Percentiles rank a stretch among this genome's conserved stretches.
phyloP scores from a whole-genome alignment of 2,329 filamentous ascomycete genomes.

The Talaromyces marneffei region DNA sequence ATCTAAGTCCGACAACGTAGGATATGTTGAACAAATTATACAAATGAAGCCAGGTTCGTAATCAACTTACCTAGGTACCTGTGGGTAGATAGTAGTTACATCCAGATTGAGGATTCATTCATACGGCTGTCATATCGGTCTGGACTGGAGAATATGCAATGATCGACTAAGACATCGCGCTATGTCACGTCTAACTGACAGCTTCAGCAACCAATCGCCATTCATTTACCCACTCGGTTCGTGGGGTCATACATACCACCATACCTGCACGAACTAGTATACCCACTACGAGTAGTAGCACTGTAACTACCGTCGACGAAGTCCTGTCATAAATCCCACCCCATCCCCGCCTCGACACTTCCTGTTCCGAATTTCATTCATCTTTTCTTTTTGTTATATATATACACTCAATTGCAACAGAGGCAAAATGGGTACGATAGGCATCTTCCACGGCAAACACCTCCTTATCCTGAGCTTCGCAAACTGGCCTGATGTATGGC shows the following conservation, averaged over 20 bases:
- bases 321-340: background rate
- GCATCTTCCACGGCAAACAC: background rate
- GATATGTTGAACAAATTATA: no score
- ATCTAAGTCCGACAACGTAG: no score
- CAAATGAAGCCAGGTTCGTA: no score
- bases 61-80: no score
- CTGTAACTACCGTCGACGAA: no score
- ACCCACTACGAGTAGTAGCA: no score
- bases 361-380: background rate
- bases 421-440: slow-evolving; percentile 6
- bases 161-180: background rate
- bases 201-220: slow-evolving; percentile 6
- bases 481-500: slow-evolving; percentile 10
- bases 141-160: background rate
- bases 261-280: background rate
- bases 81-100: no score
- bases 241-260: background rate
- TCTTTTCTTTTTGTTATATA: background rate
- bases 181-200: background rate
- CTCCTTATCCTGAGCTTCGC: slow-evolving; percentile 7
- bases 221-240: background rate
- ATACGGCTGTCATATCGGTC: no score
- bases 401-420: background rate
- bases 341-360: background rate
- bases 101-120: no score